Evolutionary conservation across 257 asterid species (phyloP).

Genomic region (Penstemon newberryi): DNA sequence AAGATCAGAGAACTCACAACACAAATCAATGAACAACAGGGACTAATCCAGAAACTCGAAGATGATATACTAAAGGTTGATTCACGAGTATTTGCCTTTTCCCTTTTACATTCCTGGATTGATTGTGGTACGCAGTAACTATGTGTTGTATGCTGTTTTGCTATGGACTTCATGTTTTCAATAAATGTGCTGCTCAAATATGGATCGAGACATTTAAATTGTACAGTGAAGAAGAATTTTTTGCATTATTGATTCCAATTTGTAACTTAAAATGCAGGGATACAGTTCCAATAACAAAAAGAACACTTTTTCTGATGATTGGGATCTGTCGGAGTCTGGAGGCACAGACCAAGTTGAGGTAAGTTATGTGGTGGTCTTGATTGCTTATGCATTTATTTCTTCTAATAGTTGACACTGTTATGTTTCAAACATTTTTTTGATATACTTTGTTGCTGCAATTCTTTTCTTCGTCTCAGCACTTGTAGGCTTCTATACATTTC

Average conservation of each 20-base stretch:
- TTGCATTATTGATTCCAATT: conserved; percentile 10
- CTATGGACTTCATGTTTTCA: background rate
- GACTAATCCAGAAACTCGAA: conserved; percentile 92
- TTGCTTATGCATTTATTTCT: conserved; percentile 26
- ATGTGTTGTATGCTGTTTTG: conserved; percentile 6
- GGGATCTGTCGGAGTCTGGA: conserved; percentile 96
- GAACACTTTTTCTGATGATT: conserved; percentile 61
- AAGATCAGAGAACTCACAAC: conserved; percentile 66
- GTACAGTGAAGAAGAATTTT: conserved; percentile 19
- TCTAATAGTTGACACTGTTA: conserved; percentile 3
- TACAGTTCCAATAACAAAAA: conserved; percentile 81
- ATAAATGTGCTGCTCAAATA: conserved; percentile 12
- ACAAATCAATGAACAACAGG: conserved; percentile 74
- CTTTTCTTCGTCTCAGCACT: background rate
- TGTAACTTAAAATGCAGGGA: conserved; percentile 60
- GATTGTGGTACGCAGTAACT: background rate
- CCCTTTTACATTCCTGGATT: conserved; percentile 19
- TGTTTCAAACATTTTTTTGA: conserved; percentile 11
- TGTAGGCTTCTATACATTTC: conserved; percentile 4
- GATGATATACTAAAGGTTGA: conserved; percentile 88
- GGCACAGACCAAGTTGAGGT: conserved; percentile 71
- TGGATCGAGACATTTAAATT: conserved; percentile 16
- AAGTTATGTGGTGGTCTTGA: conserved; percentile 29
- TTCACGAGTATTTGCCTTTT: conserved; percentile 11
- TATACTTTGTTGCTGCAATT: conserved; percentile 1